Conservation (phyloP, 129 eudicot species). For the Arctium minus region DNA sequence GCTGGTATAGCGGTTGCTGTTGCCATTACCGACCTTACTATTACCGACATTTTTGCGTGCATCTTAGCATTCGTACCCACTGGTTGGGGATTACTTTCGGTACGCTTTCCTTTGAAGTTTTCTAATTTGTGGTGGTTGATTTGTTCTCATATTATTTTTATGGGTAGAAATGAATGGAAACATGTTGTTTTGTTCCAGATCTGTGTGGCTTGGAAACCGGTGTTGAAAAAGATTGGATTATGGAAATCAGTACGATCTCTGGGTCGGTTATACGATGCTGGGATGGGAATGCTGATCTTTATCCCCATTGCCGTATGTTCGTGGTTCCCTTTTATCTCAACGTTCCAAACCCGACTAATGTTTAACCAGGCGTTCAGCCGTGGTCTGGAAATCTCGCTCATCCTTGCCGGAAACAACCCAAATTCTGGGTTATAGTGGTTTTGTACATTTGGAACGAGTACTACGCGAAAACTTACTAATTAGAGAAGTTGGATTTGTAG, state of each 20-base stretch:
- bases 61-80: constrained; percentile 93
- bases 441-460: constrained; percentile 17
- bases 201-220: constrained; percentile 90
- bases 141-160: background rate
- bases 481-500: background rate
- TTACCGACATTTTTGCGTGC: constrained; percentile 77
- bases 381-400: constrained; percentile 91
- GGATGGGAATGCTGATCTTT: constrained; percentile 92
- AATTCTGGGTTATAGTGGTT: constrained; percentile 48
- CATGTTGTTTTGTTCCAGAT: constrained; percentile 43
- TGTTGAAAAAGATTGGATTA: constrained; percentile 66
- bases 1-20: constrained; percentile 84
- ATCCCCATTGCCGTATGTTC: constrained; percentile 79
- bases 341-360: constrained; percentile 96
- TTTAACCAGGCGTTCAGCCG: constrained; percentile 97
- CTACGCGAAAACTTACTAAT: background rate
- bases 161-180: background rate
- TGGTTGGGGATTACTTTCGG: constrained; percentile 95
- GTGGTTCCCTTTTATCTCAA: constrained; percentile 95
- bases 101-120: constrained; percentile 24
- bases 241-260: constrained; percentile 93
- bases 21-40: constrained; percentile 42
- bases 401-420: constrained; percentile 91
- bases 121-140: background rate
- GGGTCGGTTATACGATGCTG: constrained; percentile 89